Conservation (phyloP, 2,329 filamentous ascomycete species). For the Paracoccidioides lutzii region DNA sequence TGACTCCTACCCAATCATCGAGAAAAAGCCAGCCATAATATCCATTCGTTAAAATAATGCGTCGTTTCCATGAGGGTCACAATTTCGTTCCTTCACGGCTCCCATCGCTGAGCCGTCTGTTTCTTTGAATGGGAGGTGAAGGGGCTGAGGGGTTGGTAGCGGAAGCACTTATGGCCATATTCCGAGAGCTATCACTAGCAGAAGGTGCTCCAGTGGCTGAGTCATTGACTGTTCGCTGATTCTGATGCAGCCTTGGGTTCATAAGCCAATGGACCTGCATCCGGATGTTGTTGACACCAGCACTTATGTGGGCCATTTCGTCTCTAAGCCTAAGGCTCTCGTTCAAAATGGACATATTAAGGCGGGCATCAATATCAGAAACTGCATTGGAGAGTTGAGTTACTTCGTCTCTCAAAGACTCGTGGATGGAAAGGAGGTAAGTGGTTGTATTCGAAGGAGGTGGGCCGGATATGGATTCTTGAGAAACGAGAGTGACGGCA, state of each 20-base stretch:
- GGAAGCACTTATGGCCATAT: neutral
- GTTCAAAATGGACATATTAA: conserved; percentile 51
- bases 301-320: conserved; percentile 49
- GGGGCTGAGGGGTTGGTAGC: conserved; percentile 11
- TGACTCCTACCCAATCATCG: neutral
- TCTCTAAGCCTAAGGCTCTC: conserved; percentile 49
- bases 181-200: conserved; percentile 8
- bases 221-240: conserved; percentile 16
- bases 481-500: neutral
- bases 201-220: conserved; percentile 6
- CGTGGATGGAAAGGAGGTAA: conserved; percentile 49
- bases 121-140: conserved; percentile 13
- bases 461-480: conserved; percentile 13
- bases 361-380: conserved; percentile 46
- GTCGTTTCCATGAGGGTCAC: conserved; percentile 5
- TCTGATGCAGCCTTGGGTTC: conserved; percentile 41
- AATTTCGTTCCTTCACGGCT: conserved; percentile 31
- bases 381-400: conserved; percentile 42
- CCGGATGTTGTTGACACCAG: conserved; percentile 45
- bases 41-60: neutral
- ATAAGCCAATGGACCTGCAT: conserved; percentile 53
- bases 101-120: conserved; percentile 27
- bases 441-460: conserved; percentile 35
- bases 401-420: conserved; percentile 48
- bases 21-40: neutral